A percentile compares a stretch with the other conserved stretches of the same genome.
These are phyloP conservation scores for Syzygium oleosum DNA, from an alignment of 345 rosid species.

Conservation along the genomic window DNA sequence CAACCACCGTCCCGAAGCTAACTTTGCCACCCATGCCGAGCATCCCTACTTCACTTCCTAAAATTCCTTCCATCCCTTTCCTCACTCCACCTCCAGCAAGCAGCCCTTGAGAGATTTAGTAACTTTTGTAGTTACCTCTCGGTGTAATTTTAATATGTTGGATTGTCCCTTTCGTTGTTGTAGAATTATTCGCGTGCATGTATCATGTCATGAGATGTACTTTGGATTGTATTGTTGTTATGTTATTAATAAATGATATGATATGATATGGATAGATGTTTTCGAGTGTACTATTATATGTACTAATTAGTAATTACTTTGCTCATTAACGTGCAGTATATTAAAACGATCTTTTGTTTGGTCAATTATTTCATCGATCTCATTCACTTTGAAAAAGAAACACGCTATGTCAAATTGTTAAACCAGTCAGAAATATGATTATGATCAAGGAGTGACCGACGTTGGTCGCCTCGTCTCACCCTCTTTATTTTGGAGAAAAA, in stretches of 20 bases:
- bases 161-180: neutral
- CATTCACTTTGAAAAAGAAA: neutral
- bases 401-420: neutral
- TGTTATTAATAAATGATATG: neutral
- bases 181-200: neutral
- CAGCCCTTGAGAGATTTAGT: constrained; percentile 3
- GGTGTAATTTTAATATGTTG: neutral
- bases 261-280: neutral
- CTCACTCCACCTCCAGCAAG: constrained; percentile 20
- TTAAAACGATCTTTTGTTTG: neutral
- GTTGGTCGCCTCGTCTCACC: neutral
- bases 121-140: neutral
- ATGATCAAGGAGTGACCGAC: neutral
- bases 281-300: neutral
- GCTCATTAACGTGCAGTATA: neutral
- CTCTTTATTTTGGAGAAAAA: fast-evolving
- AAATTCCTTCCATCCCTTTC: constrained; percentile 26
- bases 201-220: neutral
- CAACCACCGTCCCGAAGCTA: constrained; percentile 1
- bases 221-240: neutral
- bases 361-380: neutral
- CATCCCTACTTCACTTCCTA: constrained; percentile 12
- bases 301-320: neutral
- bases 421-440: neutral
- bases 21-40: constrained; percentile 15